A percentile compares a stretch with the other conserved stretches of the same genome.
These are phyloP conservation scores for Alternaria panax DNA, from an alignment of 2,329 filamentous ascomycete species.

Conservation along the genomic window DNA sequence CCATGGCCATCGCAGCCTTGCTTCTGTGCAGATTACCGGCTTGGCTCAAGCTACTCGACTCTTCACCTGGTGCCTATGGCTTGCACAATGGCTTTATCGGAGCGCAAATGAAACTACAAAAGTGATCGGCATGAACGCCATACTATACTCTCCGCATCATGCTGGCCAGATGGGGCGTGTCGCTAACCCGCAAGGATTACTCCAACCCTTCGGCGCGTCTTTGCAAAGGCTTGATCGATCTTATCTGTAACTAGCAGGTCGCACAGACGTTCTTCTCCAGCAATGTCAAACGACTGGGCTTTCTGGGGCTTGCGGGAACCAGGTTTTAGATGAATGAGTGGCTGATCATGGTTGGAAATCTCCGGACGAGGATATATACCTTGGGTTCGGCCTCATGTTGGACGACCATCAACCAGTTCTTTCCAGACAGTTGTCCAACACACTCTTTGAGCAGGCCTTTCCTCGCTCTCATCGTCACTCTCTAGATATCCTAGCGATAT, in stretches of 20 bases:
- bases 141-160: slow-evolving; percentile 4
- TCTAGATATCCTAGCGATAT: slow-evolving; percentile 20
- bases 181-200: slow-evolving; percentile 8
- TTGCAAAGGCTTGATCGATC: slow-evolving; percentile 14
- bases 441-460: slow-evolving; percentile 11
- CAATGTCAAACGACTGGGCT: slow-evolving; percentile 21
- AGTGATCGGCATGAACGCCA: slow-evolving; percentile 16
- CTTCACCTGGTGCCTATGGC: neutral
- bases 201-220: slow-evolving; percentile 9
- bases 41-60: slow-evolving; percentile 4
- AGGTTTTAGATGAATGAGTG: slow-evolving; percentile 17
- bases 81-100: slow-evolving; percentile 6
- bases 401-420: slow-evolving; percentile 19
- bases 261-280: slow-evolving; percentile 6
- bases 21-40: neutral
- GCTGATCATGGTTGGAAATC: slow-evolving; percentile 14
- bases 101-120: slow-evolving; percentile 15
- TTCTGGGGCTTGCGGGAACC: slow-evolving; percentile 2
- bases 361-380: slow-evolving; percentile 21
- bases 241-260: slow-evolving; percentile 13
- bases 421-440: slow-evolving; percentile 16
- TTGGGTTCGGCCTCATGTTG: neutral
- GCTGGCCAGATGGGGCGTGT: slow-evolving; percentile 11
- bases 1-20: slow-evolving; percentile 9
- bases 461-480: slow-evolving; percentile 15